Evolutionary conservation across 2,329 filamentous ascomycete species (phyloP).

Genomic region (Alternaria sp.): DNA sequence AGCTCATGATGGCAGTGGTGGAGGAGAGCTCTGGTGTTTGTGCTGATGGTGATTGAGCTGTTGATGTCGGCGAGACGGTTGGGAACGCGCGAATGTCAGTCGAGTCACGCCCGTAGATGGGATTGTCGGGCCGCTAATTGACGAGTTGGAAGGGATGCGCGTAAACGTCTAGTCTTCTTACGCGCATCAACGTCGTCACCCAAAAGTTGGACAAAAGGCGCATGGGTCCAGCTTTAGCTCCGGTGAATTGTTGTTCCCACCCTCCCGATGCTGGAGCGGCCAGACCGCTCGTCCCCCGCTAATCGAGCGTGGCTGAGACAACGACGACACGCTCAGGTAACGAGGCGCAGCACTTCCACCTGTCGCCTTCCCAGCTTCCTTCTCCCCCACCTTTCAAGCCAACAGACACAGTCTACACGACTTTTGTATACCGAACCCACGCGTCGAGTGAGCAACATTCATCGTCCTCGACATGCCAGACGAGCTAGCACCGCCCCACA

Average conservation of each 20-base stretch:
- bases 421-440: not conserved
- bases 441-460: not conserved
- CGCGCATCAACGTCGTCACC: slow-evolving; percentile 32
- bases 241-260: slow-evolving; percentile 39
- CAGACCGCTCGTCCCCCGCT: slow-evolving; percentile 29
- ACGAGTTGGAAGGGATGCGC: slow-evolving; percentile 16
- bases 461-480: slow-evolving; percentile 45
- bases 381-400: not conserved
- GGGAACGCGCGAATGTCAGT: slow-evolving; percentile 8
- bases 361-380: not conserved
- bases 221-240: slow-evolving; percentile 29
- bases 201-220: slow-evolving; percentile 44
- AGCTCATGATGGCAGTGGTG: slow-evolving; percentile 32
- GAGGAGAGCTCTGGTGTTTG: slow-evolving; percentile 19
- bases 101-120: slow-evolving; percentile 8
- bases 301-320: slow-evolving; percentile 30
- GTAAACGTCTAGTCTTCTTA: slow-evolving; percentile 25
- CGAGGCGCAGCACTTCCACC: slow-evolving; percentile 30
- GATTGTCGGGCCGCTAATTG: slow-evolving; percentile 9
- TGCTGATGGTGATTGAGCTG: slow-evolving; percentile 26
- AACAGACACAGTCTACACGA: not conserved
- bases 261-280: slow-evolving; percentile 17
- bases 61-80: slow-evolving; percentile 8
- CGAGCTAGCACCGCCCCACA: slow-evolving; percentile 62
- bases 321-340: slow-evolving; percentile 31